phyloP scores from a whole-genome alignment of 176 grass and related monocot species.

The Chloris gayana region DNA sequence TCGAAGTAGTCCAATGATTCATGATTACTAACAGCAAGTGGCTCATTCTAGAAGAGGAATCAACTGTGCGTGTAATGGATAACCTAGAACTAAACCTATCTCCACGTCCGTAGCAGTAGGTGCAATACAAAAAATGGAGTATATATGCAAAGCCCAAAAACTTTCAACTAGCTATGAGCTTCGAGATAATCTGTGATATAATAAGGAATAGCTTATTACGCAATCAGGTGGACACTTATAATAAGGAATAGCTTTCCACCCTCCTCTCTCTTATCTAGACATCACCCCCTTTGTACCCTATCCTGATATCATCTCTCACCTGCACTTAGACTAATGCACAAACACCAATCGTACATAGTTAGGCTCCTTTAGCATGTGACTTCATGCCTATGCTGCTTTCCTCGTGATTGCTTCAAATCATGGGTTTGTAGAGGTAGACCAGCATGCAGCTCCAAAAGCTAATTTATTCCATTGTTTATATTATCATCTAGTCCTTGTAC shows the following conservation, averaged over 20 bases:
- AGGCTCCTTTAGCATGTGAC: constrained; percentile 31
- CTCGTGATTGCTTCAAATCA: constrained; percentile 12
- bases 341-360: neutral
- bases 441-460: neutral
- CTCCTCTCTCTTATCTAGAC: neutral
- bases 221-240: neutral
- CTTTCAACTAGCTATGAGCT: neutral
- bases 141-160: too few species aligned
- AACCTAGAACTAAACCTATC: neutral
- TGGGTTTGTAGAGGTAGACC: constrained; percentile 30
- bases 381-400: neutral
- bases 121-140: too few species aligned
- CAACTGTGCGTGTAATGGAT: constrained; percentile 23
- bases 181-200: too few species aligned
- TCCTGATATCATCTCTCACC: too few species aligned
- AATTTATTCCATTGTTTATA: neutral
- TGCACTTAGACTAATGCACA: neutral
- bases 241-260: too few species aligned
- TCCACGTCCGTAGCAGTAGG: too few species aligned
- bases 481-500: constrained; percentile 31
- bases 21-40: neutral
- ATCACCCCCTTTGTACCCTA: neutral
- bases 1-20: constrained; percentile 2
- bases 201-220: neutral
- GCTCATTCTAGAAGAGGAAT: constrained; percentile 36